Conservation (phyloP, 257 asterid species). For the Solanum corneliomulleri region DNA sequence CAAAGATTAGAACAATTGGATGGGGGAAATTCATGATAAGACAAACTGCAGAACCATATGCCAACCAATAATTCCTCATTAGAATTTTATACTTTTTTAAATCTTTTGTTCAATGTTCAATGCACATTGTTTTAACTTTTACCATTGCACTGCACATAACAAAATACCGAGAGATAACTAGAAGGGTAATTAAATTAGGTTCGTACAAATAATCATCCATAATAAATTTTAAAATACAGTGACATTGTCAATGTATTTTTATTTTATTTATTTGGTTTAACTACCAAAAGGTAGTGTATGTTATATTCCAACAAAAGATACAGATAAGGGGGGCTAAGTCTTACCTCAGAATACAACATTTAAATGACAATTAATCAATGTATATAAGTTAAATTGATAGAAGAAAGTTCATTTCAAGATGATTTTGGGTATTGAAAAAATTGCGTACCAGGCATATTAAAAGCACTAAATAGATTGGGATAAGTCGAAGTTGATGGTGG, state of each 20-base stretch:
- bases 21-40: constrained; percentile 8
- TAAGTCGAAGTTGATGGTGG: constrained; percentile 4
- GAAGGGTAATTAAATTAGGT: background rate
- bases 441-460: constrained; percentile 23
- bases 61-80: constrained; percentile 31
- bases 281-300: background rate
- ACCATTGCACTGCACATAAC: background rate
- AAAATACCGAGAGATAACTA: background rate
- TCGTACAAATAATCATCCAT: background rate
- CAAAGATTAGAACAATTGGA: background rate
- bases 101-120: background rate
- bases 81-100: constrained; percentile 1
- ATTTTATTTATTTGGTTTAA: background rate
- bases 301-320: background rate
- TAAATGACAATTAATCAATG: background rate
- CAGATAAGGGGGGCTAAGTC: background rate
- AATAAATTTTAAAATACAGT: background rate
- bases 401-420: constrained; percentile 3
- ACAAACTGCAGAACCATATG: constrained; percentile 5
- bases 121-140: background rate
- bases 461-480: constrained; percentile 20
- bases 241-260: background rate
- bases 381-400: background rate
- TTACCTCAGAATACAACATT: background rate
- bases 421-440: constrained; percentile 36